Conservation (phyloP, 257 asterid genomes). For the Gentiana straminea region DNA sequence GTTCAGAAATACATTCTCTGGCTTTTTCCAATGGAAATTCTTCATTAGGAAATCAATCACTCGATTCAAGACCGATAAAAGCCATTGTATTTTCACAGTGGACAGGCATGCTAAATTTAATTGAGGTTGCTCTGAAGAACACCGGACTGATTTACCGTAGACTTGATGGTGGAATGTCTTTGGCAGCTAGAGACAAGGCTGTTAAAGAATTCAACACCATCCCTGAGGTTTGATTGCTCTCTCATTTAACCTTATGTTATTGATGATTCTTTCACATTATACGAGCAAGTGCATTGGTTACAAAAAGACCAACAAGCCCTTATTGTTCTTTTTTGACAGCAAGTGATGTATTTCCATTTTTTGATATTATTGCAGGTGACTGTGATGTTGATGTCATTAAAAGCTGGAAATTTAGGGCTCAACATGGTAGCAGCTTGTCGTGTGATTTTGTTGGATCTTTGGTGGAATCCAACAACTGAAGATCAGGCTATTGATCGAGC, state of each 20-base stretch:
- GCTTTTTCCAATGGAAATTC: conserved; percentile 23
- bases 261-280: conserved; percentile 6
- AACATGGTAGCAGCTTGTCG: conserved; percentile 99
- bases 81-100: conserved; percentile 97
- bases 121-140: conserved; percentile 60
- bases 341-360: neutral
- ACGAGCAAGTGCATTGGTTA: neutral
- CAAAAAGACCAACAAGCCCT: neutral
- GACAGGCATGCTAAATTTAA: conserved; percentile 91
- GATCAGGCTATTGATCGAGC: conserved; percentile 99
- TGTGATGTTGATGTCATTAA: conserved; percentile 93
- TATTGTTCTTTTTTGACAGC: too few species aligned
- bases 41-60: conserved; percentile 26
- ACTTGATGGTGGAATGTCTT: conserved; percentile 96
- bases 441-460: conserved; percentile 91
- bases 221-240: conserved; percentile 52
- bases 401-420: conserved; percentile 97
- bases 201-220: conserved; percentile 85
- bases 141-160: conserved; percentile 50
- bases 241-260: conserved; percentile 8
- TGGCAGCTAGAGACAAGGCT: conserved; percentile 87
- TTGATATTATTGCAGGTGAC: conserved; percentile 54
- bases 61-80: conserved; percentile 43
- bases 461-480: conserved; percentile 99
- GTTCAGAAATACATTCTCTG: conserved; percentile 25